These are phyloP conservation scores for Lippia alba DNA, from an alignment of 305 asterid genomes.

Conservation along the genomic window DNA sequence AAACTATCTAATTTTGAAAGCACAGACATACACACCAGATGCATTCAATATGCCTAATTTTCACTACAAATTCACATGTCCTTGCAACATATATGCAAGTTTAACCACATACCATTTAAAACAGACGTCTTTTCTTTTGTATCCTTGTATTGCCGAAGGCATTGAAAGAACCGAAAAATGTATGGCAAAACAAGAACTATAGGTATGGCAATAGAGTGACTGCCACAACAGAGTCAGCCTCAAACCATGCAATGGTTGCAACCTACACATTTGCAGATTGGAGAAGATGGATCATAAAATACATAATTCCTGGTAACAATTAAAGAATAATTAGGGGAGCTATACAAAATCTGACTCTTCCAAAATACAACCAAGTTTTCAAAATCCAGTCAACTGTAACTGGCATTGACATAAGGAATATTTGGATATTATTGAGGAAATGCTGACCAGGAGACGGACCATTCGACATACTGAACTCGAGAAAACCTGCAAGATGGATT, in stretches of 20 bases:
- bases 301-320: constrained; percentile 20
- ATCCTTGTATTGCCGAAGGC: constrained; percentile 96
- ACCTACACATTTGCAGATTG: constrained; percentile 65
- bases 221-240: constrained; percentile 99
- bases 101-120: constrained; percentile 69
- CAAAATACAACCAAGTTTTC: constrained; percentile 22
- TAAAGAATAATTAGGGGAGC: constrained; percentile 16
- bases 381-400: constrained; percentile 16
- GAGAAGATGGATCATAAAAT: constrained; percentile 14
- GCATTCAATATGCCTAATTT: not conserved
- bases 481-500: constrained; percentile 73
- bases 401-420: constrained; percentile 18
- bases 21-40: not conserved
- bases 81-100: constrained; percentile 17
- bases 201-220: constrained; percentile 95
- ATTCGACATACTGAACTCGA: constrained; percentile 98
- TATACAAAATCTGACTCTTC: constrained; percentile 1
- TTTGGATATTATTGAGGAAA: constrained; percentile 26
- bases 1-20: not conserved
- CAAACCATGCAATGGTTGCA: constrained; percentile 99
- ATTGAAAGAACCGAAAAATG: constrained; percentile 91
- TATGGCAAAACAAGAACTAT: constrained; percentile 92
- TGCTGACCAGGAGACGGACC: constrained; percentile 92
- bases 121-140: constrained; percentile 82
- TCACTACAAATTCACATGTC: constrained; percentile 8